These are phyloP conservation scores for Chaetomium cochliodes DNA, from an alignment of 495 filamentous ascomycete genomes.

Conservation along the genomic window DNA sequence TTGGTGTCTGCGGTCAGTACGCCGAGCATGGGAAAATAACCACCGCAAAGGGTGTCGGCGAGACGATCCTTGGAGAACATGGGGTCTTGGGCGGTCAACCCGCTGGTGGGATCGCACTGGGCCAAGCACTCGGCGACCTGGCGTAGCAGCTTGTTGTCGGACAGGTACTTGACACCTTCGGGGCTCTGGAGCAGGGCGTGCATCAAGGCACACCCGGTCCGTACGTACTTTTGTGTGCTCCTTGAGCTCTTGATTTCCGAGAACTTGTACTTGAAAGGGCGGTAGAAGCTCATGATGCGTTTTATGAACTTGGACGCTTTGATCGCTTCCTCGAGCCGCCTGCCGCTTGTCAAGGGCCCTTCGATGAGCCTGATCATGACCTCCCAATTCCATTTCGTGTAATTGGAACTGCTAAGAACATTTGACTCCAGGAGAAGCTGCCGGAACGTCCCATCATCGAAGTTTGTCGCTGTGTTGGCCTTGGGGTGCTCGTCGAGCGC, in stretches of 20 bases:
- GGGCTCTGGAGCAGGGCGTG: slow-evolving; percentile 77
- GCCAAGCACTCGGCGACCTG: slow-evolving; percentile 95
- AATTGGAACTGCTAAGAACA: slow-evolving; percentile 81
- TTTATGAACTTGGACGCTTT: slow-evolving; percentile 95
- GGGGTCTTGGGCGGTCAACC: slow-evolving; percentile 80
- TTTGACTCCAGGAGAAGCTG: slow-evolving; percentile 81
- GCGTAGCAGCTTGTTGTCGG: slow-evolving; percentile 86
- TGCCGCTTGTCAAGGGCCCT: slow-evolving; percentile 87
- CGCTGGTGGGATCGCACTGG: slow-evolving; percentile 86
- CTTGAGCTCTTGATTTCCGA: slow-evolving; percentile 82
- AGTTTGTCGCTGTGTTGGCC: slow-evolving; percentile 64
- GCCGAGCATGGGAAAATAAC: slow-evolving; percentile 92
- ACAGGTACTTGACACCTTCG: slow-evolving; percentile 81
- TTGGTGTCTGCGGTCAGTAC: slow-evolving; percentile 75
- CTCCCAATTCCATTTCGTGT: slow-evolving; percentile 95
- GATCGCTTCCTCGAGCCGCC: slow-evolving; percentile 89
- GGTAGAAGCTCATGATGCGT: slow-evolving; percentile 87
- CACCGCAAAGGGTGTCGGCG: slow-evolving; percentile 76
- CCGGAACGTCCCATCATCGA: slow-evolving; percentile 87
- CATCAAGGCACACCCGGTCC: slow-evolving; percentile 82
- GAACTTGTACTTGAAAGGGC: slow-evolving; percentile 95
- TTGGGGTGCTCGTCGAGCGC: slow-evolving; percentile 65
- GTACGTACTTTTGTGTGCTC: slow-evolving; percentile 89
- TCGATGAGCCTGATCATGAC: slow-evolving; percentile 87
- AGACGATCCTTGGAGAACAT: slow-evolving; percentile 85